Base-by-base conservation (phyloP, 345 rosid genomes). In the Mangifera indica region DNA sequence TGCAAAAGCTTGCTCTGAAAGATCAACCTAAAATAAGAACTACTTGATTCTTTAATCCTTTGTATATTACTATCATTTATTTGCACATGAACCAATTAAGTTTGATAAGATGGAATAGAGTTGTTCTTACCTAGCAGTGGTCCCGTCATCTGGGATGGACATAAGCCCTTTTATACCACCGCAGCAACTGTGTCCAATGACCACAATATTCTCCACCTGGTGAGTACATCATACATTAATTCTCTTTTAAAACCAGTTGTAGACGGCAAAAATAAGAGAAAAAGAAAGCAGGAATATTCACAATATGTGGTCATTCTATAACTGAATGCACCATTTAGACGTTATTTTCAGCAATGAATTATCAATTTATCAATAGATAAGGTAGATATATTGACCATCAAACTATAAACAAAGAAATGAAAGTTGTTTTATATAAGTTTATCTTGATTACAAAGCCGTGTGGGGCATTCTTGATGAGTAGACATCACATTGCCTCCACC, bases 101-200 rank as follows among this genome's bases (percentile, higher is more conserved):
- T 37, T 44, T 1, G 20, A 46, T 32, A 34, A 69, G 57, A 44
- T 5, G 22, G 32, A 63, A 32, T 53, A 15, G 0, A 7, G 15
- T 18, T 42, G 20, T 42, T 1, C 53, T 76, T 81, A 84, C 95
- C 88, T 86, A 20, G 85, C 9, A 70, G 83, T 79, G 77, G 82
- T 34, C 68, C 87, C 93, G n/a, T 85, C 86, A 21, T 88, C 91
- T 0, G 92, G 85, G 70, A 85, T 81, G n/a, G 86, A 74, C 98
- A 95, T 93, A 70, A 95, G 99, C 71, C 97, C 98, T 75, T 89
- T 89, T 64, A 93, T 95, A 55, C 99, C 99, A 40, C 99, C 99
- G 74, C 99, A 95, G 66, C 94, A 79, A 72, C 99, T 95, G 67
- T 95, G 99, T 7, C 99, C 99, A 70, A 95, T 89, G 56, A 95